Percentiles rank a stretch among this genome's conserved stretches.
phyloP scores from a whole-genome alignment of 441 rosid species.

The Populus hybrid region DNA sequence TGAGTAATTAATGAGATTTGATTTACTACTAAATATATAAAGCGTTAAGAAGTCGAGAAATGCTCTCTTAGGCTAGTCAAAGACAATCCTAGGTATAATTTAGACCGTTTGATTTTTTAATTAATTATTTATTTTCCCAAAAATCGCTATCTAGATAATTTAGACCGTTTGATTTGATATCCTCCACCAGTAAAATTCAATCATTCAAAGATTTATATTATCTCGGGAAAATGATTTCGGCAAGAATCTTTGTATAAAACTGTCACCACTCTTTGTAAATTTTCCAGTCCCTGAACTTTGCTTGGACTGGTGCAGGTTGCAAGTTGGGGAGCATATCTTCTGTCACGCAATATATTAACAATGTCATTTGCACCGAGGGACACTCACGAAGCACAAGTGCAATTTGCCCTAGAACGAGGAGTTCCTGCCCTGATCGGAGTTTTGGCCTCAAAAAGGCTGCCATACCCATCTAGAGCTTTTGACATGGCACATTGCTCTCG shows the following conservation, averaged over 20 bases:
- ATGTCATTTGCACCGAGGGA: conserved; percentile 89
- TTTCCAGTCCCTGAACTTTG: not conserved
- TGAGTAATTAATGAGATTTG: too few relatives aligned
- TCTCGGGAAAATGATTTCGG: not conserved
- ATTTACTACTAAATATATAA: too few relatives aligned
- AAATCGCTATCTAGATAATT: not conserved
- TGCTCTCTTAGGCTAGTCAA: too few relatives aligned
- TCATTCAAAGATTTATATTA: not conserved
- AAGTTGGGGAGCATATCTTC: conserved; percentile 88
- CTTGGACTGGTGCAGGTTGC: conserved; percentile 53
- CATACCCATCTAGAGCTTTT: conserved; percentile 51
- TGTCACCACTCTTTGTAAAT: too few relatives aligned
- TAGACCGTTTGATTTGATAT: not conserved
- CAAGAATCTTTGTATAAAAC: not conserved
- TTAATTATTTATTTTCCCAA: not conserved
- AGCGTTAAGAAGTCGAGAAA: too few relatives aligned
- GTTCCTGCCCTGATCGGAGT: conserved; percentile 84
- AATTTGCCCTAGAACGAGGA: conserved; percentile 86
- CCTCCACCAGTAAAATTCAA: not conserved
- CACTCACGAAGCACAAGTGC: conserved; percentile 88
- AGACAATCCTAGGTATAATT: not conserved
- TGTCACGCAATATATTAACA: conserved; percentile 63
- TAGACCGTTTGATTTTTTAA: not conserved
- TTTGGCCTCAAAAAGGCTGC: conserved; percentile 77
- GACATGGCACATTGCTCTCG: conserved; percentile 68